Evolutionary conservation across 192 early-diverging fungal genomes (phyloP), one percentile per base, ranked within the genome.

Genomic region (Geosiphon pyriformis): DNA sequence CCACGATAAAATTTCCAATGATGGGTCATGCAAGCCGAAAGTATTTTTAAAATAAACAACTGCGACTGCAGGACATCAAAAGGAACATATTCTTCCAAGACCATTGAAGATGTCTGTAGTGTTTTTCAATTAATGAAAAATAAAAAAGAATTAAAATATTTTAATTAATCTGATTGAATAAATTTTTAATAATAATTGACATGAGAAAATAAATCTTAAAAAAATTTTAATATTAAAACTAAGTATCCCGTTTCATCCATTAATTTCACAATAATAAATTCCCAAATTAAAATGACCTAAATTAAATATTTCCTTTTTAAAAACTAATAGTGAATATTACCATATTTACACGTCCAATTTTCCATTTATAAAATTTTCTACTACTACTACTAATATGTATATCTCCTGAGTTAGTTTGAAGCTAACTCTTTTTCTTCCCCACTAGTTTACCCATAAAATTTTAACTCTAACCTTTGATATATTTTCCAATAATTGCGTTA

Each of bases 1-100:
- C 73, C 81, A 60, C 82, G 82, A 66, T 84, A 83, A 72, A 79
- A 83, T 61, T 93, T 86, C 93, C 93, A 94, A 71, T 91, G 82
- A 59, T 87, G 87, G 34, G 89, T 85, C 86, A 93, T 90, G 71
- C 92, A 93, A 61, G 87, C 86, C 2, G 88, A 89, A 26, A 94
- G 74, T 46, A 96, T 79, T 61, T 88, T 81, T 55, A 94, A 80
- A 15, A 94, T 72, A 68, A 93, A 91, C 11, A 93, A 79, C 72
- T 94, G 93, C 18, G 92, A 93, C 68, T 96, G 90, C 68, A 92
- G 82, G 29, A 87, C 79, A 47, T 92, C 82, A 27, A 76, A 67
- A 3, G 87, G 81, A n/a, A 83, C 71, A 62, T 62, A 65, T 20
- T 83, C 77, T 48, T 89, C 87, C n/a, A 75, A 65, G 1, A 78